Percentiles rank a stretch among this genome's conserved stretches.
These are phyloP conservation scores for Geotrichum phurueaensis DNA, from an alignment of 1,139 yeast species.

Conservation along the genomic window DNA sequence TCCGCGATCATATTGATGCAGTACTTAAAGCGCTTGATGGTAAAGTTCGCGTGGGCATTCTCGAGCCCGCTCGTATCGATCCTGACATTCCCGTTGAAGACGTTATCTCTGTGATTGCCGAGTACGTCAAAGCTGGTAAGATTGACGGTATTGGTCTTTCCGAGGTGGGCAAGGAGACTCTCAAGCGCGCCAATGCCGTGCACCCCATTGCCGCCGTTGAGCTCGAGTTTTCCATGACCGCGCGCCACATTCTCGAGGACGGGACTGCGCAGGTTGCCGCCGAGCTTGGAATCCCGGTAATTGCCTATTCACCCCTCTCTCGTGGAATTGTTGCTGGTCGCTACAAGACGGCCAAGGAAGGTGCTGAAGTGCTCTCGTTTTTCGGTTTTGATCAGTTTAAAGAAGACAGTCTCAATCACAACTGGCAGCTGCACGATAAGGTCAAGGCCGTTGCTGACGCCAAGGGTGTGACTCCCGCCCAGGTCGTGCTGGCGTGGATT, in stretches of 20 bases:
- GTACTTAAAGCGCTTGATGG: conserved; percentile 43
- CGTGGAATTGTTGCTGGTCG: conserved; percentile 70
- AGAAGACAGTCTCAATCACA: conserved; percentile 50
- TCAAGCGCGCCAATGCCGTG: conserved; percentile 48
- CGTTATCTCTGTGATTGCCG: conserved; percentile 28
- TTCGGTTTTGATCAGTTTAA: conserved; percentile 51
- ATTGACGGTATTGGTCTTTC: conserved; percentile 62
- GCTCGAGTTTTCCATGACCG: conserved; percentile 64
- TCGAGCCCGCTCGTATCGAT: conserved; percentile 67
- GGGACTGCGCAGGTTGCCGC: conserved; percentile 53
- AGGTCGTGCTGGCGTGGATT: conserved; percentile 72
- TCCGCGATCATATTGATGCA: conserved; percentile 48
- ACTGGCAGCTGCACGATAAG: conserved; percentile 45
- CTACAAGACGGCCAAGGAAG: conserved; percentile 26
- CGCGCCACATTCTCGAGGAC: conserved; percentile 52
- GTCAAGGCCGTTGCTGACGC: conserved; percentile 43
- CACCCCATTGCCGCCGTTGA: conserved; percentile 63
- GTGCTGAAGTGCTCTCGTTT: background rate
- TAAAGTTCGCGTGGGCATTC: conserved; percentile 42
- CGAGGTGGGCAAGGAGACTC: conserved; percentile 59
- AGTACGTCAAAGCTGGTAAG: conserved; percentile 31
- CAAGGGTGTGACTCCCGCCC: conserved; percentile 51
- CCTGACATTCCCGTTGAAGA: conserved; percentile 37
- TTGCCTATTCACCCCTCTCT: conserved; percentile 81
- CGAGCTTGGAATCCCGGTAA: conserved; percentile 57